Percentiles rank a stretch among this genome's conserved stretches.
These are phyloP conservation scores for Pseudopediastrum boryanum DNA, from an alignment of 139 green algal species.

Conservation along the genomic window DNA sequence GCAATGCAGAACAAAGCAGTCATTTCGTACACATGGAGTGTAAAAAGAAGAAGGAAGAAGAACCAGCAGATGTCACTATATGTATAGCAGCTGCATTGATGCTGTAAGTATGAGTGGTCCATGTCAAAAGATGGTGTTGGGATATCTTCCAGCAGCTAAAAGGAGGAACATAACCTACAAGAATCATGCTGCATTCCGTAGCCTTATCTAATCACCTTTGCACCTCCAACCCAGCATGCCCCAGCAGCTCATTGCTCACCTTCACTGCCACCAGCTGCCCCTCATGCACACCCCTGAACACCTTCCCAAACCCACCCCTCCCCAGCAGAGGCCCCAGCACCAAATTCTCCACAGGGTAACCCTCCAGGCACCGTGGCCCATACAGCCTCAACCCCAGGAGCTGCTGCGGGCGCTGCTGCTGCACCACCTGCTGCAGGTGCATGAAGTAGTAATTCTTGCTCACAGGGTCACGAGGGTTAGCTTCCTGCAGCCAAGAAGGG, in stretches of 20 bases:
- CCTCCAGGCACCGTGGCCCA: not conserved
- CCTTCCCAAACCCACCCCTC: conserved; percentile 19
- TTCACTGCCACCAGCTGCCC: conserved; percentile 29
- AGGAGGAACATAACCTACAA: too few species aligned
- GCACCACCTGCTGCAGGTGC: conserved; percentile 1
- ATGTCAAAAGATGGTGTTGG: too few species aligned
- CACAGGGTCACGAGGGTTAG: not conserved
- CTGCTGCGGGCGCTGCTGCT: not conserved
- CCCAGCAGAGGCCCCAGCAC: conserved; percentile 37
- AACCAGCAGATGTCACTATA: too few species aligned
- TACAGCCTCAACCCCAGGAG: not conserved
- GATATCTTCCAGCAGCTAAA: too few species aligned
- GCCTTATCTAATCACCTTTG: too few species aligned
- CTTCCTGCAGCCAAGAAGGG: conserved; percentile 25
- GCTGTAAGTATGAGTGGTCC: too few species aligned
- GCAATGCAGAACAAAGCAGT: too few species aligned
- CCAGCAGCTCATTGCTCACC: not conserved
- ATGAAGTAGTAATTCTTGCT: conserved; percentile 34
- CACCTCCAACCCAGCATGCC: too few species aligned
- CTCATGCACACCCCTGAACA: conserved; percentile 31
- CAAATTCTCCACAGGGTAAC: conserved; percentile 11
- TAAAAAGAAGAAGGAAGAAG: too few species aligned
- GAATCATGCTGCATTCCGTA: too few species aligned
- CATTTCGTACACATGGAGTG: too few species aligned
- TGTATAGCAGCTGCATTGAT: too few species aligned